Evolutionary conservation across 805 yeast species (phyloP).

Genomic region (Sporopachydermia quercuum): DNA sequence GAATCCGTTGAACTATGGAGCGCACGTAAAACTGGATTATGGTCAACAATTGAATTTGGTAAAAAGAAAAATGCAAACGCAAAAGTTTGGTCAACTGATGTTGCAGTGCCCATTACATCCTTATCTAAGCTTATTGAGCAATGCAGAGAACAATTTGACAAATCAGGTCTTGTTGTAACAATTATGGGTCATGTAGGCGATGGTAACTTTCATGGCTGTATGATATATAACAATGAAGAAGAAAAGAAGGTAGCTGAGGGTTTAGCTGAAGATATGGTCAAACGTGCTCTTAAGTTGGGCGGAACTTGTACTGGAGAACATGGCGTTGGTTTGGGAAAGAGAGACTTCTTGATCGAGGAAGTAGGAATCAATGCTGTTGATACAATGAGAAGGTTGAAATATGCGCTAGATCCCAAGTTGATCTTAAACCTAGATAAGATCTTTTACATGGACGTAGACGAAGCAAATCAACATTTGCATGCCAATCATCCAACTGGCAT

Average conservation of each 20-base stretch:
- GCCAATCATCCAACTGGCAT: neutral
- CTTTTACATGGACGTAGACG: slow-evolving; percentile 19
- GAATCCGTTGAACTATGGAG: slow-evolving; percentile 59
- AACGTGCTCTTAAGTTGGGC: slow-evolving; percentile 49
- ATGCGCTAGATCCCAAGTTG: slow-evolving; percentile 60
- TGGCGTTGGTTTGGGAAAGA: slow-evolving; percentile 71
- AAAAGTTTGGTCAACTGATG: slow-evolving; percentile 62
- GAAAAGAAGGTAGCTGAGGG: slow-evolving; percentile 30
- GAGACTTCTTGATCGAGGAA: slow-evolving; percentile 44
- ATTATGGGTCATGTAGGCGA: slow-evolving; percentile 76
- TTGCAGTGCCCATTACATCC: slow-evolving; percentile 65
- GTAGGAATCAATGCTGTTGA: slow-evolving; percentile 54
- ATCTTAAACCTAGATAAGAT: slow-evolving; percentile 71
- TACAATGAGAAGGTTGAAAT: slow-evolving; percentile 57
- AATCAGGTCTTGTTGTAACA: slow-evolving; percentile 37
- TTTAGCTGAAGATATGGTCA: slow-evolving; percentile 46
- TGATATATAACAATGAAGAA: slow-evolving; percentile 36
- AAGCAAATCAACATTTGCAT: neutral
- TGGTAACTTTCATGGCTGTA: slow-evolving; percentile 63
- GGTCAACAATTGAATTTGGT: slow-evolving; percentile 59
- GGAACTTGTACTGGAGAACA: slow-evolving; percentile 86
- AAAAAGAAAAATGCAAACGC: slow-evolving; percentile 25
- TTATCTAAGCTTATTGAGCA: slow-evolving; percentile 48
- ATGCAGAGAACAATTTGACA: slow-evolving; percentile 43
- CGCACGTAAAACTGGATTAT: slow-evolving; percentile 56